Base-by-base conservation (phyloP, 306 rosid genomes). In the Morella rubra region DNA sequence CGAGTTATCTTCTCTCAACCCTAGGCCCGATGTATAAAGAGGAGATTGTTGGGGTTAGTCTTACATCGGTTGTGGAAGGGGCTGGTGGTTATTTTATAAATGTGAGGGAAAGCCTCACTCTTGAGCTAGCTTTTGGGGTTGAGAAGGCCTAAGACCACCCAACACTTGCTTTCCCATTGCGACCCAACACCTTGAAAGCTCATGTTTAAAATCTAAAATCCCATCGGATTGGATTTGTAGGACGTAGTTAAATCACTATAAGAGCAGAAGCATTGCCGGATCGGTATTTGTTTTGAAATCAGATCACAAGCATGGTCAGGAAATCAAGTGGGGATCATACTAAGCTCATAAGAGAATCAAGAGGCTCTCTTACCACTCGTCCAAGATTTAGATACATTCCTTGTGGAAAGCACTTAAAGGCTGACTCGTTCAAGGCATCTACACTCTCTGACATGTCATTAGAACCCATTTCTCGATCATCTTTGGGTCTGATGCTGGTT, bases 381-480 rank as follows among this genome's bases (percentile, higher is more conserved):
- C 55, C 86, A 7, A 41, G 85, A 59, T 87, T 87, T 4, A 50
- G 71, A 79, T 86, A 75, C 41, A 86, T 67, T 79, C 69, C 81
- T 53, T 37, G 19, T 14, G 73, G 68, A 10, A 69, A 80, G 71
- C 74, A 76, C 12, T 73, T 58, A 32, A 74, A 76, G 41, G 61
- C 3, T 47, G 80, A 81, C 42, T 71, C 82, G 4, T 44, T 81
- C 69, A 75, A 71, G 79, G 76, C 70, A 76, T 73, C 65, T 47
- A 41, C 64, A 60, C 72, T 69, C 52, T 78, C 73, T 16, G 87
- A 73, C 76, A 82, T 49, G 62, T 77, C 74, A 71, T 69, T 69
- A 52, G 82, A 76, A 0, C 83, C 90, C 76, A 80, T 78, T 68
- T 86, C 92, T 66, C 73, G 87, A 64, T 89, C 89, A 74, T 89